Percentiles rank a stretch among this genome's conserved stretches.
Evolutionary conservation across 129 eudicot species (phyloP).

Genomic region (Apium graveolens): DNA sequence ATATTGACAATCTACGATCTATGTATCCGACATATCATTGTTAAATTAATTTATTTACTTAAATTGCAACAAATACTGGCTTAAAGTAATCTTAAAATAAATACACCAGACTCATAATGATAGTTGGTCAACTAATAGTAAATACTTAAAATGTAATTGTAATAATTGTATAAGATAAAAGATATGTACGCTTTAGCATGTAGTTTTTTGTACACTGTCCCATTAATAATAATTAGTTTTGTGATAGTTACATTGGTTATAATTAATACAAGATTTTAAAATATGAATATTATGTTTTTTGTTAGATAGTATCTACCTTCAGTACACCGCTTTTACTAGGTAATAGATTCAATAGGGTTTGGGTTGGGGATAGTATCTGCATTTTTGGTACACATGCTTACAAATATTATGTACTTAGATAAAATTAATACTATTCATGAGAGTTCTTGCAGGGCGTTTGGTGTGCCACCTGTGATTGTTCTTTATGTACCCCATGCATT

Average conservation of each 20-base stretch:
- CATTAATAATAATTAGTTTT: background rate
- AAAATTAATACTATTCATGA: background rate
- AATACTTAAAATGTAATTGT: background rate
- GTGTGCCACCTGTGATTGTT: background rate
- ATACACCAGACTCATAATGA: background rate
- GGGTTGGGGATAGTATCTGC: too few relatives aligned
- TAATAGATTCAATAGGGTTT: background rate
- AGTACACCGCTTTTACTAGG: background rate
- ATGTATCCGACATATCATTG: background rate
- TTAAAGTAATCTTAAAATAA: background rate
- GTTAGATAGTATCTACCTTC: background rate
- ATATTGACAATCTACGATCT: background rate
- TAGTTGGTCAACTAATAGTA: background rate
- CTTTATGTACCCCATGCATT: background rate
- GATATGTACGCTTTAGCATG: background rate
- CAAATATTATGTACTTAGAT: background rate
- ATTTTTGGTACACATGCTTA: background rate
- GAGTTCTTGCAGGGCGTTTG: background rate
- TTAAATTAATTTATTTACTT: background rate
- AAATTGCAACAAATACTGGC: background rate
- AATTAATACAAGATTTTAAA: too few relatives aligned
- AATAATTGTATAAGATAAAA: background rate
- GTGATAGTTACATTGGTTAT: too few relatives aligned
- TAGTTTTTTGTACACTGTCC: background rate
- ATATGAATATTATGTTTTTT: background rate